Conservation (phyloP, 805 yeast species). For the Candida methanosorbosa region DNA sequence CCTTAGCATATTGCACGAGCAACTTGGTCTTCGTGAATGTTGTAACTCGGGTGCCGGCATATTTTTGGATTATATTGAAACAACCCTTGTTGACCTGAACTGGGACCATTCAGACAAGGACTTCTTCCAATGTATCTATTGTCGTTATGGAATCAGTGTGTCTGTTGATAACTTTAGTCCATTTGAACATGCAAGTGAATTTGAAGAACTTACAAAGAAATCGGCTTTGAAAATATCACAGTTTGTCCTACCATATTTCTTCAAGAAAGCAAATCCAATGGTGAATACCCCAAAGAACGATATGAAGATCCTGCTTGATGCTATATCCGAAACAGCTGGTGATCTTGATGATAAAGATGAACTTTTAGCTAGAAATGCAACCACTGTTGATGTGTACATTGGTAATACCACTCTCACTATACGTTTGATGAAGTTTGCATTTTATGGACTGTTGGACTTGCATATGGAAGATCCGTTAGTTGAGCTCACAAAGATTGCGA, state of each 20-base stretch:
- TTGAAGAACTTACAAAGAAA: conserved; percentile 3
- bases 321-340: conserved; percentile 61
- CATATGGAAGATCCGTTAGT: conserved; percentile 21
- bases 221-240: conserved; percentile 22
- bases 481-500: conserved; percentile 27
- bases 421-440: conserved; percentile 36
- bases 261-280: conserved; percentile 50
- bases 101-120: conserved; percentile 50
- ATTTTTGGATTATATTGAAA: conserved; percentile 54
- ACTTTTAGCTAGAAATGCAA: conserved; percentile 36
- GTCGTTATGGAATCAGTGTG: conserved; percentile 65
- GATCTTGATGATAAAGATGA: conserved; percentile 45
- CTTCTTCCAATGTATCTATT: conserved; percentile 66
- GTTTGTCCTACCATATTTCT: conserved; percentile 48
- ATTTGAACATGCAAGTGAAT: conserved; percentile 46
- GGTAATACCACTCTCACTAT: conserved; percentile 35
- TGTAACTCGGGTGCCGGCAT: conserved; percentile 61
- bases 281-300: conserved; percentile 58
- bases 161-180: conserved; percentile 54
- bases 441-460: conserved; percentile 37
- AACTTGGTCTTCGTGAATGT: conserved; percentile 58
- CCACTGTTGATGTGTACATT: conserved; percentile 36
- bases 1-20: conserved; percentile 58
- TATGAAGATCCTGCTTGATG: conserved; percentile 63
- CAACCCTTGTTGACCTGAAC: conserved; percentile 35